Conservation (phyloP, 805 yeast genomes). For the Jamesozyma gamospora region DNA sequence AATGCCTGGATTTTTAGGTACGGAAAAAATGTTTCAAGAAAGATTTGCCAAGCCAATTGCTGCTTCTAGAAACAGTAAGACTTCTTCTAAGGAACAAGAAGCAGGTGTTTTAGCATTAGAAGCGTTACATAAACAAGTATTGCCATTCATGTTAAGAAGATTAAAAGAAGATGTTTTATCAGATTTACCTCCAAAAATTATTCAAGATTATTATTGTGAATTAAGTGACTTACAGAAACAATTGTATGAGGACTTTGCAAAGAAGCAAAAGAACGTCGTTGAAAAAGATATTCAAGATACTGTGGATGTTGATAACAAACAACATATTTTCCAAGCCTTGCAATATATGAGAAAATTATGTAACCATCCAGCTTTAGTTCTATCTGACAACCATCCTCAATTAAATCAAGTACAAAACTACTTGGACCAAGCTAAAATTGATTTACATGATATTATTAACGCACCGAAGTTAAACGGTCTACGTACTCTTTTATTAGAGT, state of each 20-base stretch:
- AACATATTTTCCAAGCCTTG: conserved; percentile 93
- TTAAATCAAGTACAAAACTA: conserved; percentile 54
- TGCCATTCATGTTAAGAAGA: conserved; percentile 93
- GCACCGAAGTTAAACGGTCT: conserved; percentile 87
- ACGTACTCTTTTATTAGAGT: conserved; percentile 69
- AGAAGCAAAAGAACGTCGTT: conserved; percentile 67
- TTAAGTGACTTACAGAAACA: conserved; percentile 82
- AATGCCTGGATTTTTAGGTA: conserved; percentile 98
- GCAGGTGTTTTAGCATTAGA: conserved; percentile 94
- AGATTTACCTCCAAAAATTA: conserved; percentile 95
- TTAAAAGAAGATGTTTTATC: conserved; percentile 91
- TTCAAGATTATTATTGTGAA: conserved; percentile 96
- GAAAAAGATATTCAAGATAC: conserved; percentile 48
- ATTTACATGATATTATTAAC: conserved; percentile 62
- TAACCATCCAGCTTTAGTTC: conserved; percentile 89
- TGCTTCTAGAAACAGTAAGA: conserved; percentile 80
- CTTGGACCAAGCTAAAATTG: conserved; percentile 47
- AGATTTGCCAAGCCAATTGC: conserved; percentile 97
- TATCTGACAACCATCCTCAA: conserved; percentile 77
- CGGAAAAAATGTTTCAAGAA: conserved; percentile 88
- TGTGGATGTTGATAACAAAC: conserved; percentile 48
- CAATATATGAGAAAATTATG: conserved; percentile 96
- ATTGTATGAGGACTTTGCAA: conserved; percentile 80
- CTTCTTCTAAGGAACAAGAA: conserved; percentile 88
- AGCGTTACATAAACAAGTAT: conserved; percentile 89